These are phyloP conservation scores for Paramecium bursaria DNA, from an alignment of 73 alveolate genomes.

Conservation along the genomic window DNA sequence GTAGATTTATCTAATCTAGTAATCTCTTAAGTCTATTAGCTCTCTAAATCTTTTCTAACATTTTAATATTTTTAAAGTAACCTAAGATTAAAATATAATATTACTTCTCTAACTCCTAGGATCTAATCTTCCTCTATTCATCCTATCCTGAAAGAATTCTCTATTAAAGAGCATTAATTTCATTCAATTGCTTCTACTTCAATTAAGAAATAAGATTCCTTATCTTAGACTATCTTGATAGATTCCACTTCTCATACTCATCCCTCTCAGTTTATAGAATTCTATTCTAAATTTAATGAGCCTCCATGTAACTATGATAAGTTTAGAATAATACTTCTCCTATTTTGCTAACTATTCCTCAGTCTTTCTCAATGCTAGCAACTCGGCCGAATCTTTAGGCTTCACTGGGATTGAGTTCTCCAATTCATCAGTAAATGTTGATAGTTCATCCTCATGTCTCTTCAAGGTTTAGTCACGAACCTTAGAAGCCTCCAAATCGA, in stretches of 20 bases:
- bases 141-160: constrained; percentile 67
- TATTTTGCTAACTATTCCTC: constrained; percentile 69
- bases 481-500: constrained; percentile 62
- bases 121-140: constrained; percentile 63
- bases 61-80: constrained; percentile 67
- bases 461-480: constrained; percentile 56
- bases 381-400: constrained; percentile 69
- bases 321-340: constrained; percentile 30
- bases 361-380: constrained; percentile 63
- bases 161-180: constrained; percentile 56
- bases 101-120: constrained; percentile 68
- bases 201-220: constrained; percentile 60
- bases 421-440: constrained; percentile 61
- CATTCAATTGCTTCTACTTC: constrained; percentile 54
- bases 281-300: constrained; percentile 59
- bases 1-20: constrained; percentile 63
- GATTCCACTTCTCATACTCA: constrained; percentile 68
- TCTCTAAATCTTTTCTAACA: constrained; percentile 70
- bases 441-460: constrained; percentile 64
- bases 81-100: constrained; percentile 5
- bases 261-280: constrained; percentile 59
- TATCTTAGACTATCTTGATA: constrained; percentile 38
- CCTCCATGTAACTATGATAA: constrained; percentile 59
- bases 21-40: constrained; percentile 58
- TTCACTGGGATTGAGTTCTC: constrained; percentile 51